These are phyloP conservation scores for Polyporus arcularius DNA, from an alignment of 768 basidiomycete species.

Conservation along the genomic window DNA sequence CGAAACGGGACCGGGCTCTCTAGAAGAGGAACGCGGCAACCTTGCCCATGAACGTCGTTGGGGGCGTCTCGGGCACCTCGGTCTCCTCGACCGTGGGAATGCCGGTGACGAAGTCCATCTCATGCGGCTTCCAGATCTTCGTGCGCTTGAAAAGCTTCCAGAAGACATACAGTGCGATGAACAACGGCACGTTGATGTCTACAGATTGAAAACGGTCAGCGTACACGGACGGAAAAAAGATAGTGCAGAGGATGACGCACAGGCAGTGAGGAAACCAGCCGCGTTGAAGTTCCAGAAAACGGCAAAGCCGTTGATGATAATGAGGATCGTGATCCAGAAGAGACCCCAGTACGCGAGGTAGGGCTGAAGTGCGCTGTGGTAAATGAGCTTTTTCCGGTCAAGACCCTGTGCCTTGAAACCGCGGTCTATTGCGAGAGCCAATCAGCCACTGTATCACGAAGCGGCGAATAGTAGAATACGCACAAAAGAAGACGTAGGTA, in stretches of 20 bases:
- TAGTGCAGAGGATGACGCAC: conserved; percentile 26
- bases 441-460: not conserved
- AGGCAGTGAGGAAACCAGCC: conserved; percentile 51
- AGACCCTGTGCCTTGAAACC: conserved; percentile 68
- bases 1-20: not conserved
- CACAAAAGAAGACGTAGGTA: conserved; percentile 73
- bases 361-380: conserved; percentile 62
- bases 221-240: conserved; percentile 2
- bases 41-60: conserved; percentile 51
- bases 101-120: conserved; percentile 76
- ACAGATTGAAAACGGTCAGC: conserved; percentile 5
- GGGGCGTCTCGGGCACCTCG: conserved; percentile 51
- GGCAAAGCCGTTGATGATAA: conserved; percentile 53
- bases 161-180: conserved; percentile 44
- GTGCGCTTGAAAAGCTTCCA: conserved; percentile 46
- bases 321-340: conserved; percentile 63
- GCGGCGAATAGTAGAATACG: conserved; percentile 26
- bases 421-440: conserved; percentile 40
- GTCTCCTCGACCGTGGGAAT: conserved; percentile 74
- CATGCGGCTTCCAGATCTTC: conserved; percentile 51
- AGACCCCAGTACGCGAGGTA: conserved; percentile 72
- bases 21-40: conserved; percentile 56
- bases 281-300: conserved; percentile 68
- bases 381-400: conserved; percentile 61
- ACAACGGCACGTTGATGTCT: conserved; percentile 51